Percentiles rank a stretch among this genome's conserved stretches.
These are phyloP conservation scores for Cutaneotrichosporon daszewskae DNA, from an alignment of 1,284 basidiomycete genomes.

Conservation along the genomic window DNA sequence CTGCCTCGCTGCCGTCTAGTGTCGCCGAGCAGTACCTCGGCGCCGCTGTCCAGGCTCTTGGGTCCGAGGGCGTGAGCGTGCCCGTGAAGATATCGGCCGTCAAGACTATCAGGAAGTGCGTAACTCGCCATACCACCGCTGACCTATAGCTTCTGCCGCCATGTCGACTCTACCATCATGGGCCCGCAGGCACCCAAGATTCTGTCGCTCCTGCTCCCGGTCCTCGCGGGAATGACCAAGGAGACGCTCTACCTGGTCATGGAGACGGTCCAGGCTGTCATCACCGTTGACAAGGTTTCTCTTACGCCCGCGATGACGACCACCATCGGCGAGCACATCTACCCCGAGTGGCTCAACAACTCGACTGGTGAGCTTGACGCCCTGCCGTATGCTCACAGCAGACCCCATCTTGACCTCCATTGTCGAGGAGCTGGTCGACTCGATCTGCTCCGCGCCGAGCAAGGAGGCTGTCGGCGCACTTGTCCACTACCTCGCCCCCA, in stretches of 20 bases:
- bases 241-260: constrained; percentile 87
- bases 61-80: constrained; percentile 61
- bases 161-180: constrained; percentile 52
- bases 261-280: constrained; percentile 72
- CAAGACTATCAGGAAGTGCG: constrained; percentile 81
- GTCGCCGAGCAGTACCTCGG: constrained; percentile 77
- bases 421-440: constrained; percentile 71
- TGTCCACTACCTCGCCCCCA: constrained; percentile 66
- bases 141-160: constrained; percentile 51
- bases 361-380: constrained; percentile 59
- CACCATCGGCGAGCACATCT: constrained; percentile 59
- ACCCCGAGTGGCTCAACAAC: constrained; percentile 77
- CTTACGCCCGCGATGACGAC: constrained; percentile 60
- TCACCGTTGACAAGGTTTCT: constrained; percentile 68
- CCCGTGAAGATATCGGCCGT: constrained; percentile 92
- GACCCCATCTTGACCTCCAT: constrained; percentile 86
- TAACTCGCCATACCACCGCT: background rate
- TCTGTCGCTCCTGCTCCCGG: constrained; percentile 75
- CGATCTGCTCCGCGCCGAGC: constrained; percentile 57
- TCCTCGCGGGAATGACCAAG: constrained; percentile 71
- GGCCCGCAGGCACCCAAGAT: constrained; percentile 66
- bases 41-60: constrained; percentile 78
- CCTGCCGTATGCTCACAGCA: constrained; percentile 37
- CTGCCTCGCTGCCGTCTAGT: constrained; percentile 63
- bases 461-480: constrained; percentile 47